phyloP scores from a whole-genome alignment of 1,139 yeast species.

The Yamadazyma triangularis region DNA sequence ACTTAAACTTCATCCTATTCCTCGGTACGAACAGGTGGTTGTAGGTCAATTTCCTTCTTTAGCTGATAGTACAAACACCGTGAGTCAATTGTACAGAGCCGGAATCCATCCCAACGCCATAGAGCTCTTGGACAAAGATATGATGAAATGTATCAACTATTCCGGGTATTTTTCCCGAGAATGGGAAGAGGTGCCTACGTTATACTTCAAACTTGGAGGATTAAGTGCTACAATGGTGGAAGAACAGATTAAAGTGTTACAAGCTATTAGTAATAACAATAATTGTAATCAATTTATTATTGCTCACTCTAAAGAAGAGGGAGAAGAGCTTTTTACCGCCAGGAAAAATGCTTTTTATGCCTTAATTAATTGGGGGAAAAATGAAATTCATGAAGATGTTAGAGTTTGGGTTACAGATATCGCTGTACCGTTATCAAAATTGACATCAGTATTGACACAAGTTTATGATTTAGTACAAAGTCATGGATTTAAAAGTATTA shows the following conservation, averaged over 20 bases:
- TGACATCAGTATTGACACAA: slow-evolving; percentile 55
- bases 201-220: slow-evolving; percentile 43
- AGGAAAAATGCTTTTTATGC: slow-evolving; percentile 45
- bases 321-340: slow-evolving; percentile 39
- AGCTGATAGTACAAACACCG: slow-evolving; percentile 36
- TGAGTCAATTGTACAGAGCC: slow-evolving; percentile 33
- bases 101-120: slow-evolving; percentile 44
- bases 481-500: slow-evolving; percentile 54
- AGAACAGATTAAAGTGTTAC: slow-evolving; percentile 29
- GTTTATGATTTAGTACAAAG: slow-evolving; percentile 54
- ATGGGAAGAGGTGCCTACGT: slow-evolving; percentile 54
- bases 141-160: slow-evolving; percentile 45
- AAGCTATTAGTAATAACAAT: slow-evolving; percentile 22
- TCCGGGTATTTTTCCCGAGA: slow-evolving; percentile 36
- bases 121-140: slow-evolving; percentile 38
- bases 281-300: slow-evolving; percentile 29
- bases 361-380: slow-evolving; percentile 37
- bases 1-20: slow-evolving; percentile 36
- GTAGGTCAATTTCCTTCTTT: slow-evolving; percentile 43
- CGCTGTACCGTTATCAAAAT: slow-evolving; percentile 78
- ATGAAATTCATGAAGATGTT: slow-evolving; percentile 38
- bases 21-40: slow-evolving; percentile 37
- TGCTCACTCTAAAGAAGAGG: slow-evolving; percentile 33
- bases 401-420: slow-evolving; percentile 53
- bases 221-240: slow-evolving; percentile 30